Evolutionary conservation across 768 basidiomycete species (phyloP).

Genomic region (Rhizopogon rudus): DNA sequence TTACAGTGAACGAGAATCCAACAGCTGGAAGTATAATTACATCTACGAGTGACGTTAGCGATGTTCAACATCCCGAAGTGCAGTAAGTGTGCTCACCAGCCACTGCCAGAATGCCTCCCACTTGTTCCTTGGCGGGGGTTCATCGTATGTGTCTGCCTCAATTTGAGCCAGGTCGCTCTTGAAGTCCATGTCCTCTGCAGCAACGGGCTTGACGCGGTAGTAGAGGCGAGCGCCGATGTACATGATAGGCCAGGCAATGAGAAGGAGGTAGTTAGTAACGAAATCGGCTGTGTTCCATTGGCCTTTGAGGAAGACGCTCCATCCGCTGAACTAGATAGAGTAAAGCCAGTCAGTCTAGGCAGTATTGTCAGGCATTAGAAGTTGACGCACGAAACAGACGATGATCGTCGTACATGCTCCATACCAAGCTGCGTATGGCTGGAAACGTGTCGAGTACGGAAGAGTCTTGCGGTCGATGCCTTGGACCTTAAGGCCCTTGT

Average conservation of each 20-base stretch:
- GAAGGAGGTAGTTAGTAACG: conserved; percentile 78
- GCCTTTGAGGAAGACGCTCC: conserved; percentile 46
- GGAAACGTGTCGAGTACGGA: conserved; percentile 63
- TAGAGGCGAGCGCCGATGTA: conserved; percentile 57
- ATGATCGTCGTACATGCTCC: conserved; percentile 30
- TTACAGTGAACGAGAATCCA: not conserved
- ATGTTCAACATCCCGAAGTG: not conserved
- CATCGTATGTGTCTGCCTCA: conserved; percentile 66
- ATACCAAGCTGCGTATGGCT: conserved; percentile 72
- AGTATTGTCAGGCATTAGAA: not conserved
- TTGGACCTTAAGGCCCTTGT: conserved; percentile 76
- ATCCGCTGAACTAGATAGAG: conserved; percentile 41
- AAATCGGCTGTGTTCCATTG: conserved; percentile 61
- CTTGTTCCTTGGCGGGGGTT: conserved; percentile 65
- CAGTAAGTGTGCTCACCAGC: conserved; percentile 49
- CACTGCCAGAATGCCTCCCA: conserved; percentile 71
- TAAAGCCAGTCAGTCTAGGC: conserved; percentile 34
- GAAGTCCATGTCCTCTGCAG: conserved; percentile 79
- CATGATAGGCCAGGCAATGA: conserved; percentile 68
- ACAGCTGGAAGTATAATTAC: not conserved
- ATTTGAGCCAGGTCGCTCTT: conserved; percentile 63
- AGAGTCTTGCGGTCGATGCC: conserved; percentile 67
- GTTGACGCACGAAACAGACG: conserved; percentile 55
- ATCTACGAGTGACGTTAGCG: not conserved
- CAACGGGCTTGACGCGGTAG: conserved; percentile 18